Evolutionary conservation across 2,329 filamentous ascomycete species (phyloP).

Genomic region (Microdochium paspali): DNA sequence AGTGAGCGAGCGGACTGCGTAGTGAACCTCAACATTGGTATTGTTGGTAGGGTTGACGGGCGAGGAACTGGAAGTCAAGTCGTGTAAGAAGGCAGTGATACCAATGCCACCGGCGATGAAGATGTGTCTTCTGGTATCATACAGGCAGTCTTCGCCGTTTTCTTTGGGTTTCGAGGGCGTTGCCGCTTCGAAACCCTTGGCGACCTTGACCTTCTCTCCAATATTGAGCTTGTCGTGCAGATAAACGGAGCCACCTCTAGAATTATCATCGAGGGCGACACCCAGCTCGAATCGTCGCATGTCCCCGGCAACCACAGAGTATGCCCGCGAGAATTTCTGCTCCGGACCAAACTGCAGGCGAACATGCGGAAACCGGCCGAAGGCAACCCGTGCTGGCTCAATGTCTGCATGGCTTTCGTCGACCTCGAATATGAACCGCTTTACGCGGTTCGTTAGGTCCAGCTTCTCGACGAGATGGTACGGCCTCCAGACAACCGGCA

Average conservation of each 20-base stretch:
- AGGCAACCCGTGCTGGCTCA: conserved; percentile 21
- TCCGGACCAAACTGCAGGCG: conserved; percentile 47
- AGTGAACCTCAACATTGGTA: conserved; percentile 16
- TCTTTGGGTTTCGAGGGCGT: neutral
- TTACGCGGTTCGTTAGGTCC: conserved; percentile 36
- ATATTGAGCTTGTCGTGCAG: conserved; percentile 42
- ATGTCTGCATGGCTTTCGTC: conserved; percentile 18
- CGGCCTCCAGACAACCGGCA: conserved; percentile 28
- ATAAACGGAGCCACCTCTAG: conserved; percentile 50
- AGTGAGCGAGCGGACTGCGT: conserved; percentile 15
- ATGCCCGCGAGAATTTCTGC: conserved; percentile 38
- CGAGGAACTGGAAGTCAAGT: conserved; percentile 10
- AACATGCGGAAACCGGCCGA: conserved; percentile 39
- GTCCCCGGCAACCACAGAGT: conserved; percentile 48
- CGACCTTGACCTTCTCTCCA: conserved; percentile 37
- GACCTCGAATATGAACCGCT: conserved; percentile 40
- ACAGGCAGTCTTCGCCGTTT: neutral
- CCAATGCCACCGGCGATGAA: conserved; percentile 20
- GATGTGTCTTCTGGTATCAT: conserved; percentile 11
- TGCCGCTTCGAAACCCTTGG: conserved; percentile 13
- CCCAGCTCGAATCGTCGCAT: conserved; percentile 44
- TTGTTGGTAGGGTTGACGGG: conserved; percentile 1
- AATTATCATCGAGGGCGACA: conserved; percentile 44
- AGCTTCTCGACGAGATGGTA: conserved; percentile 39
- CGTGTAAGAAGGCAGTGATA: conserved; percentile 17